These are phyloP conservation scores for Acmispon strigosus DNA, from an alignment of 306 rosid genomes.

Conservation along the genomic window DNA sequence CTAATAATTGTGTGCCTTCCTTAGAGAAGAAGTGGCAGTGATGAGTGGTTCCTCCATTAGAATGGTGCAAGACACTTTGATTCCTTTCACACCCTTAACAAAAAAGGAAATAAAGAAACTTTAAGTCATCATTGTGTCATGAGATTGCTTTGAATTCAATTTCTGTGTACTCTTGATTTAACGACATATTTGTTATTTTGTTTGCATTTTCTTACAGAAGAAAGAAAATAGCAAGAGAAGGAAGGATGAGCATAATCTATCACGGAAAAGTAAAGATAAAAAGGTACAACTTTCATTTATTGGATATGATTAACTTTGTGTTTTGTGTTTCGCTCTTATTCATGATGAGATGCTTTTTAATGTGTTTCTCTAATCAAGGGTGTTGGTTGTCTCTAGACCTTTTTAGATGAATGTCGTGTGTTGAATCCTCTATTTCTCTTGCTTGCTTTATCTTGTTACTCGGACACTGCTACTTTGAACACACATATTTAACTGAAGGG, in stretches of 20 bases:
- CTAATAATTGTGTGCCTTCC: not conserved
- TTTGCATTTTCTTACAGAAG: conserved; percentile 49
- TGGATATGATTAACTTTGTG: not conserved
- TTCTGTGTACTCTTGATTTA: not conserved
- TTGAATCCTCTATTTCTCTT: not conserved
- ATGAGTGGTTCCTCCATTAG: conserved; percentile 6
- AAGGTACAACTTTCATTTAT: conserved; percentile 45
- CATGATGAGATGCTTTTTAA: not conserved
- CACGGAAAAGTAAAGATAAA: conserved; percentile 82
- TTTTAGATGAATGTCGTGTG: not conserved
- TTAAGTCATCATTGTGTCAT: not conserved
- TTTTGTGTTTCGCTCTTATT: conserved; percentile 4
- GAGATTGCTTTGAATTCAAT: conserved; percentile 5
- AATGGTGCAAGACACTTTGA: not conserved
- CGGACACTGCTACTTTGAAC: not conserved
- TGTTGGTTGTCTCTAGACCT: not conserved
- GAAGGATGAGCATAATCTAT: conserved; percentile 77
- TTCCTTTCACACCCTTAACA: not conserved
- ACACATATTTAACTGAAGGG: not conserved
- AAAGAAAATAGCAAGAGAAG: conserved; percentile 96
- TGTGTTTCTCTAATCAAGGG: not conserved
- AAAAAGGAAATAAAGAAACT: not conserved
- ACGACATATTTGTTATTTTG: not conserved
- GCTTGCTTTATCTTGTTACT: not conserved
- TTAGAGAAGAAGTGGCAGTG: not conserved